phyloP scores from a whole-genome alignment of 208 protist genomes.

The Crithidia acanthocephali region DNA sequence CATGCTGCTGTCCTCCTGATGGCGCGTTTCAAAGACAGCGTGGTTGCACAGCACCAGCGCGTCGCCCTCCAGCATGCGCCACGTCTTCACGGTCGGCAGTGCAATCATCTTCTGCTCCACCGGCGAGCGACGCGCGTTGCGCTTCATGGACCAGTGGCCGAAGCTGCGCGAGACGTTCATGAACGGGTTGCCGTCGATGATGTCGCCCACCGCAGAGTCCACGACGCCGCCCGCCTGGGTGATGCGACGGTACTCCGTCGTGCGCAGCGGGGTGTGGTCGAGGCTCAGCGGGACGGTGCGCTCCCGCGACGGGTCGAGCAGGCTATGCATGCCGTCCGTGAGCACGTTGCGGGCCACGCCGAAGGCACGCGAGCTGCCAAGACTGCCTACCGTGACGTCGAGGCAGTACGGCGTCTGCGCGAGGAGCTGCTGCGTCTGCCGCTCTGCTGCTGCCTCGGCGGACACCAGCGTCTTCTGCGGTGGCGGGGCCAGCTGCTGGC shows the following conservation, averaged over 20 bases:
- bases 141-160: slow-evolving; percentile 86
- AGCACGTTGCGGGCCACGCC: slow-evolving; percentile 66
- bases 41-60: slow-evolving; percentile 79
- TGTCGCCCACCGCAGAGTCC: slow-evolving; percentile 42
- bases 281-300: slow-evolving; percentile 66
- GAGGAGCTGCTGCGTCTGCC: slow-evolving; percentile 10
- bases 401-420: slow-evolving; percentile 44
- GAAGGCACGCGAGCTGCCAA: slow-evolving; percentile 77
- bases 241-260: slow-evolving; percentile 69
- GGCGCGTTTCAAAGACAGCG: slow-evolving; percentile 71
- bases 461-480: slow-evolving; percentile 35
- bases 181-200: slow-evolving; percentile 80
- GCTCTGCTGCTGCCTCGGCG: slow-evolving; percentile 28
- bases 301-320: slow-evolving; percentile 59
- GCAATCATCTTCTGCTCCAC: slow-evolving; percentile 83
- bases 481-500: slow-evolving; percentile 31
- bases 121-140: slow-evolving; percentile 47
- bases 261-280: slow-evolving; percentile 68
- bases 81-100: slow-evolving; percentile 58
- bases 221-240: slow-evolving; percentile 65
- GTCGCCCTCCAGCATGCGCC: slow-evolving; percentile 81
- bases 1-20: slow-evolving; percentile 63
- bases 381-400: slow-evolving; percentile 66
- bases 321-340: slow-evolving; percentile 41
- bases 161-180: slow-evolving; percentile 81